Evolutionary conservation across 768 basidiomycete genomes (phyloP), one percentile per base, ranked within the genome.

Genomic region (Ramaria rubella): DNA sequence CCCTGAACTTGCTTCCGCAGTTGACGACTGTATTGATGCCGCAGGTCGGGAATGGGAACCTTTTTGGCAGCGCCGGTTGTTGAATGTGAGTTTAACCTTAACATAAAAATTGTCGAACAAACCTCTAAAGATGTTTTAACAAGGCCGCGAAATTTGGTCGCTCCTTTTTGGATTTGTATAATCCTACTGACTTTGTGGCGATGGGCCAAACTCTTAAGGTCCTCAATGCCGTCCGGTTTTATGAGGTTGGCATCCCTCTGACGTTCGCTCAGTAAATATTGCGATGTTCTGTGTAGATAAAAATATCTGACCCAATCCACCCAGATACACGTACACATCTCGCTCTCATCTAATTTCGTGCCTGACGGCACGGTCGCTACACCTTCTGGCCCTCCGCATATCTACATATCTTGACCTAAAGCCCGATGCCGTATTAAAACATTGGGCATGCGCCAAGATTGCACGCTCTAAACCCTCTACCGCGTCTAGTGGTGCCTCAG

Each of bases 141-240:
- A 29, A 95, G 90, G 93, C 94, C n/a, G 95, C 95, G 7, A 94
- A 94, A 67, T 97, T 95, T 65, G 96, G 95, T 1, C 82, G 93
- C 59, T 87, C 91, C 0, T 99, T 94, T 67, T 71, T 99, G 60
- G 96, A 98, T 66, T 77, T 93, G 26, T 89, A 93, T 66, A 90
- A 97, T 67, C 90, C 95, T 4, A 84, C 82, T 0, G 93, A 96
- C 64, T 94, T 96, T 62, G 83, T 98, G 30, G 79, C 83, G 48
- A 93, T 96, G 87, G 94, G 92, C 0, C 89, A 94, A 67, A 85
- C 85, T 1, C 77, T 99, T 24, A 93, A 94, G 66, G 94, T 99
- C 36, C 73, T 98, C 30, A 98, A 98, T 65, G 92, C 94, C 8
- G 87, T 95, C 30, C 81, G 94, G 50, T 87, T 82, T 68, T 93